These are phyloP conservation scores for Colletotrichum karsti DNA, from an alignment of 2,329 filamentous ascomycete species.

Conservation along the genomic window DNA sequence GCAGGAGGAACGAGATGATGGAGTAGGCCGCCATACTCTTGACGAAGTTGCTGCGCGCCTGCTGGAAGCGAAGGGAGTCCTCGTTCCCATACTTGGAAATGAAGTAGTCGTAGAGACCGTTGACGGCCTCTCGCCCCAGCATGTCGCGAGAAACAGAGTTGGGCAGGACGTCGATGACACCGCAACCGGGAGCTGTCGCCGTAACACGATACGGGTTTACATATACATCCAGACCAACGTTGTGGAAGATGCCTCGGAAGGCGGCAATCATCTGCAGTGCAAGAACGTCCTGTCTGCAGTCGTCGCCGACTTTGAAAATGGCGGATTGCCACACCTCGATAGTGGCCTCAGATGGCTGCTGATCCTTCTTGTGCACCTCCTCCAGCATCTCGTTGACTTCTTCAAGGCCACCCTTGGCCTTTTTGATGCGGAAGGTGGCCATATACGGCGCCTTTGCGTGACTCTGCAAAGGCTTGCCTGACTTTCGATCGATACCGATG, in stretches of 20 bases:
- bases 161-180: conserved; percentile 96
- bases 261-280: conserved; percentile 98
- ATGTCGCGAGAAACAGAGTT: conserved; percentile 99
- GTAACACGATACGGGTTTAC: conserved; percentile 98
- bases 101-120: conserved; percentile 98
- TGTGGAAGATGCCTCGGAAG: conserved; percentile 96
- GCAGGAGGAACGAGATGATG: conserved; percentile 93
- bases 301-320: conserved; percentile 99
- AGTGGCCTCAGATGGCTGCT: conserved; percentile 56
- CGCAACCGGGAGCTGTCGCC: conserved; percentile 94
- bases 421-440: conserved; percentile 97
- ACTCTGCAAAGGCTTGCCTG: conserved; percentile 94
- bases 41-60: conserved; percentile 95
- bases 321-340: conserved; percentile 99
- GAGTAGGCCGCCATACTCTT: conserved; percentile 99
- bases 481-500: conserved; percentile 97
- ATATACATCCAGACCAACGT: conserved; percentile 93
- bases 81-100: conserved; percentile 97
- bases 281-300: conserved; percentile 96
- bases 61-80: conserved; percentile 93
- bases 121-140: conserved; percentile 97
- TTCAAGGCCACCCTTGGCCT: conserved; percentile 67
- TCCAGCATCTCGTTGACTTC: conserved; percentile 61
- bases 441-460: conserved; percentile 99
- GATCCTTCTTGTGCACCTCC: conserved; percentile 50